These are phyloP conservation scores for Cladophialophora chaetospira DNA, from an alignment of 2,329 filamentous ascomycete genomes.

Conservation along the genomic window DNA sequence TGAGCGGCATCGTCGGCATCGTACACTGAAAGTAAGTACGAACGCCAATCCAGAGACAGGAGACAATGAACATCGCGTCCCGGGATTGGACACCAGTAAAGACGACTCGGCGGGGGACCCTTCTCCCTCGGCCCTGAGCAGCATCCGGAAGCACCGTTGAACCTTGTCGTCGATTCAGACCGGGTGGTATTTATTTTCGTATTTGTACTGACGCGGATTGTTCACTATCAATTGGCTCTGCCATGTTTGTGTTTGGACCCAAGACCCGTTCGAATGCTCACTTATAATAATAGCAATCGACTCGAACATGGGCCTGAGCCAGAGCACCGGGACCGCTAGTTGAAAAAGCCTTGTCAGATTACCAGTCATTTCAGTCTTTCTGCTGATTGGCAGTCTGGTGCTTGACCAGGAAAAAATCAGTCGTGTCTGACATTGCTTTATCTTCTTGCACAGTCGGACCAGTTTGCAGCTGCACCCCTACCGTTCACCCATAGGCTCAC, in stretches of 20 bases:
- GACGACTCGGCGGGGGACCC: not conserved
- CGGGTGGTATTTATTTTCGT: not conserved
- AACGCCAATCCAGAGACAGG: not conserved
- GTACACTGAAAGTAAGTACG: not conserved
- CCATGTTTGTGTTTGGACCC: no score
- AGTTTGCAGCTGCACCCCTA: no score
- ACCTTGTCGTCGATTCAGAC: not conserved
- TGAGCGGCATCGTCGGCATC: no score
- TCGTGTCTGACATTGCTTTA: not conserved
- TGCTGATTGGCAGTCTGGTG: not conserved
- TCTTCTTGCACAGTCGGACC: not conserved
- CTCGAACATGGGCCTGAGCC: not conserved
- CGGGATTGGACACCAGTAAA: not conserved
- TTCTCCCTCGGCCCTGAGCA: no score
- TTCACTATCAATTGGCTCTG: no score
- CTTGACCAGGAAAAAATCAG: not conserved
- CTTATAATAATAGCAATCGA: no score
- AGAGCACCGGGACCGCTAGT: not conserved
- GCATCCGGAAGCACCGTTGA: not conserved
- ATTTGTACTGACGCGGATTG: not conserved
- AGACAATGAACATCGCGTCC: not conserved
- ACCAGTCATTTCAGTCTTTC: constrained; percentile 8
- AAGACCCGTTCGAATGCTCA: no score
- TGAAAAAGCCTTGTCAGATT: not conserved
- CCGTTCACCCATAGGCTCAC: no score